A percentile compares a stretch with the other conserved stretches of the same genome.
phyloP scores from a whole-genome alignment of 2,329 filamentous ascomycete genomes.

The Sporothrix dimorphospora region DNA sequence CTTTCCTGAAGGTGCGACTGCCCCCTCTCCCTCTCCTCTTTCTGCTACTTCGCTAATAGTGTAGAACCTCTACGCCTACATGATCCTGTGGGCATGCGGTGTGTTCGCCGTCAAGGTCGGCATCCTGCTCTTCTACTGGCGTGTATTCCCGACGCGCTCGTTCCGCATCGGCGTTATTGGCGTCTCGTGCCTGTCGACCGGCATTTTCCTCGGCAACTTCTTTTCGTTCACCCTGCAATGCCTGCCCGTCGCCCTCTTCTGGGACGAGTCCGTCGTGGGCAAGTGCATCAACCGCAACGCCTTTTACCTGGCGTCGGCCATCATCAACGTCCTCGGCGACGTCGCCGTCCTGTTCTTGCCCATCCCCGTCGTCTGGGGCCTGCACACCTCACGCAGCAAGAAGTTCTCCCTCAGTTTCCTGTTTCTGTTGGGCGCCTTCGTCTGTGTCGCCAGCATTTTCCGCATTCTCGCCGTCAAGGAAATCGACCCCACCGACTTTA shows the following conservation, averaged over 20 bases:
- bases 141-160: conserved; percentile 27
- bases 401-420: conserved; percentile 41
- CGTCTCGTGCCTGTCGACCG: conserved; percentile 15
- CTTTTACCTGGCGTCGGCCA: conserved; percentile 31
- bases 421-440: conserved; percentile 39
- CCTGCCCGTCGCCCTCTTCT: conserved; percentile 28
- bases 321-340: conserved; percentile 34
- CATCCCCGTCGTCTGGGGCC: conserved; percentile 40
- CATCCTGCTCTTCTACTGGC: conserved; percentile 33
- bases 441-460: conserved; percentile 34
- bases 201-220: conserved; percentile 28
- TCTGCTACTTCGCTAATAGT: background rate
- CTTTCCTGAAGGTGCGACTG: conserved; percentile 26
- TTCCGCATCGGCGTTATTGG: conserved; percentile 27
- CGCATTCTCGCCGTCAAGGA: conserved; percentile 32
- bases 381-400: conserved; percentile 39
- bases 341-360: conserved; percentile 40
- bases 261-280: conserved; percentile 25
- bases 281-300: conserved; percentile 29
- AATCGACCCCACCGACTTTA: conserved; percentile 32
- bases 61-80: conserved; percentile 32
- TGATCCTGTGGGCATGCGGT: conserved; percentile 30
- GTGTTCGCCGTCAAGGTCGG: conserved; percentile 32
- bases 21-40: background rate
- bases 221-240: conserved; percentile 31